A percentile compares a stretch with the other conserved stretches of the same genome.
These are phyloP conservation scores for Boletellus emodensis DNA, from an alignment of 768 basidiomycete genomes.

Conservation along the genomic window DNA sequence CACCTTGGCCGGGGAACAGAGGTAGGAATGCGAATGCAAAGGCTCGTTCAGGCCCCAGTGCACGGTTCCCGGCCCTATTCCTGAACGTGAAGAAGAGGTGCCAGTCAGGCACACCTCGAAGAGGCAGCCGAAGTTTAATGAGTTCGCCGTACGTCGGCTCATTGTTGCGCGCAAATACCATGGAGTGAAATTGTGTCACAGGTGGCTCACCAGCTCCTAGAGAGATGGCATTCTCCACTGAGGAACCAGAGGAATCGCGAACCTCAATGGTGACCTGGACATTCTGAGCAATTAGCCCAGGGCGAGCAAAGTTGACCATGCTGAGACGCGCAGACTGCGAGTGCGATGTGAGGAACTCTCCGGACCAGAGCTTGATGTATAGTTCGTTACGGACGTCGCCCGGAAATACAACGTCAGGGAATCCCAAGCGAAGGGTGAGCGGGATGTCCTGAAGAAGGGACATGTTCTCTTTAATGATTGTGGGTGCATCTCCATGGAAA, in stretches of 20 bases:
- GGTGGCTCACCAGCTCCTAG: constrained; percentile 83
- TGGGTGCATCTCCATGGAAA: constrained; percentile 76
- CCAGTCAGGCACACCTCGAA: constrained; percentile 65
- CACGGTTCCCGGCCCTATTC: constrained; percentile 57
- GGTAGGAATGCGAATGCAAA: constrained; percentile 95
- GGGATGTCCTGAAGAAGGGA: constrained; percentile 79
- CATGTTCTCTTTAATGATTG: constrained; percentile 79
- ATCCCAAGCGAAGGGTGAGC: constrained; percentile 81
- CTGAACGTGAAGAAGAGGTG: constrained; percentile 95
- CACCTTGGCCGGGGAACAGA: constrained; percentile 67
- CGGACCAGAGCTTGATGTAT: constrained; percentile 95
- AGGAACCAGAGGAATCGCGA: constrained; percentile 62
- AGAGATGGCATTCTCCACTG: constrained; percentile 69
- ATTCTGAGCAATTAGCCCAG: constrained; percentile 48
- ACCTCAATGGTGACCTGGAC: constrained; percentile 93
- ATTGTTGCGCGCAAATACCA: constrained; percentile 85
- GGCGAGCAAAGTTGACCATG: constrained; percentile 57
- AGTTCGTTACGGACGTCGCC: constrained; percentile 91
- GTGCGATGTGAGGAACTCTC: constrained; percentile 68
- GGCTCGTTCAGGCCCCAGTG: constrained; percentile 56
- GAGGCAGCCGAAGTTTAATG: constrained; percentile 78
- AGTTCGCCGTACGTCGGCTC: constrained; percentile 92
- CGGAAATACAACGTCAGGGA: constrained; percentile 95
- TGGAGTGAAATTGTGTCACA: constrained; percentile 79
- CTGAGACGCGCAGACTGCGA: constrained; percentile 50